A percentile compares a stretch with the other conserved stretches of the same genome.
Conservation (phyloP, 257 asterid genomes). For the Solanum tarapatanum region DNA sequence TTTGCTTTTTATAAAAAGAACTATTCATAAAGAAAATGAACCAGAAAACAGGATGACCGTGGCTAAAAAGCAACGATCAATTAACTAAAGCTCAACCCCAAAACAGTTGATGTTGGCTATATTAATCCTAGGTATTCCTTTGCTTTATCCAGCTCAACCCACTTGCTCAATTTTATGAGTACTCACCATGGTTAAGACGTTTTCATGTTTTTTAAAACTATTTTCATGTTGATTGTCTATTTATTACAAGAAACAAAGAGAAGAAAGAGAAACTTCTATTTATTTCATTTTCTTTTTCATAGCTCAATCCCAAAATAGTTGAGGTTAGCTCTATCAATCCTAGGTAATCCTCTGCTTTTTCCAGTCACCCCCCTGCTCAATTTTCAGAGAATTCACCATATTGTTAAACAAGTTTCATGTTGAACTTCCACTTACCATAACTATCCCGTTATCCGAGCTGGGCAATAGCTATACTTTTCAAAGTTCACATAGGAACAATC, state of each 20-base stretch:
- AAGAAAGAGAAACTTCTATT: background rate
- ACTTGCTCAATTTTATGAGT: background rate
- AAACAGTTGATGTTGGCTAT: background rate
- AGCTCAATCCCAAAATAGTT: background rate
- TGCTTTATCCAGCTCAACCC: background rate
- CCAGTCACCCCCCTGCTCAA: background rate
- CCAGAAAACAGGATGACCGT: background rate
- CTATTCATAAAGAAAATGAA: background rate
- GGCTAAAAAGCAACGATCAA: background rate
- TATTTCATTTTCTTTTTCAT: background rate
- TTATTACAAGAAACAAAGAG: background rate
- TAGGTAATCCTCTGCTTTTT: background rate
- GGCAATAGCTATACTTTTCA: background rate
- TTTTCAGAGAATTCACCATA: background rate
- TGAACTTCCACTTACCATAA: background rate
- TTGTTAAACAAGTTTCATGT: background rate
- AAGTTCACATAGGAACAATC: background rate
- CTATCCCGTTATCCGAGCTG: background rate
- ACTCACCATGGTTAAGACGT: background rate
- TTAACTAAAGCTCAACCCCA: background rate
- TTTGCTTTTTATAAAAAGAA: background rate
- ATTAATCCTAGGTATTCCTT: background rate
- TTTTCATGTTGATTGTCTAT: background rate
- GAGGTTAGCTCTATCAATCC: background rate
- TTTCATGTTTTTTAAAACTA: background rate